These are phyloP conservation scores for Tieghemostelium lacteum DNA, from an alignment of 78 protist genomes.

Conservation along the genomic window DNA sequence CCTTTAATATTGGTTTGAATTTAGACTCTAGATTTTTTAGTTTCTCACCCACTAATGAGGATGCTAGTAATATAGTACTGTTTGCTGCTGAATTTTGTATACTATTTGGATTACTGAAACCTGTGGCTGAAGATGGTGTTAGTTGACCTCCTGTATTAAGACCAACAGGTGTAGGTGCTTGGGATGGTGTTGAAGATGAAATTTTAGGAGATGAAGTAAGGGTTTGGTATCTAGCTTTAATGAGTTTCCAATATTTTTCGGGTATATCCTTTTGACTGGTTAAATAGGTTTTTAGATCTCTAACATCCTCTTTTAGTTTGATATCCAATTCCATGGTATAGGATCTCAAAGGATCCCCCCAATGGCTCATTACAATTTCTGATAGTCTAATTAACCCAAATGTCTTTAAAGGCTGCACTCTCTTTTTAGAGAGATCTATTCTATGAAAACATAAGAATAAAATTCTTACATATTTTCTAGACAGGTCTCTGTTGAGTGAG, in stretches of 20 bases:
- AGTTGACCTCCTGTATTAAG: background rate
- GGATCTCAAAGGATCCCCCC: conserved; percentile 56
- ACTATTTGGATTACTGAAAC: background rate
- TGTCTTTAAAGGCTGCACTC: conserved; percentile 22
- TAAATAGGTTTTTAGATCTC: conserved; percentile 56
- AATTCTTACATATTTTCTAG: conserved; percentile 52
- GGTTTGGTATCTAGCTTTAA: conserved; percentile 47
- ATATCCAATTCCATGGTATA: conserved; percentile 50
- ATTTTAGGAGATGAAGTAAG: conserved; percentile 1
- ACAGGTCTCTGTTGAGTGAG: conserved; percentile 36
- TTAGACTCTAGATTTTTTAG: conserved; percentile 24
- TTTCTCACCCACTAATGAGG: conserved; percentile 19
- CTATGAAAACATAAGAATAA: conserved; percentile 75
- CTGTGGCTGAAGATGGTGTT: background rate
- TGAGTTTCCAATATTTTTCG: conserved; percentile 23
- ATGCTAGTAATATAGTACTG: background rate
- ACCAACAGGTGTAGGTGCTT: background rate
- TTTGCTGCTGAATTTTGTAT: background rate
- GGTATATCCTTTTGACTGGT: conserved; percentile 46
- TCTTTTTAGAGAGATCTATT: conserved; percentile 52
- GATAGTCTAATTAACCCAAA: conserved; percentile 33
- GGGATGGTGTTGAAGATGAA: background rate
- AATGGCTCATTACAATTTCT: conserved; percentile 52
- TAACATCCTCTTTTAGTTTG: conserved; percentile 62
- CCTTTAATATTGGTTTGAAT: conserved; percentile 54